Conservation (phyloP, 2,329 filamentous ascomycete genomes). For the Camptophora hylomeconis region DNA sequence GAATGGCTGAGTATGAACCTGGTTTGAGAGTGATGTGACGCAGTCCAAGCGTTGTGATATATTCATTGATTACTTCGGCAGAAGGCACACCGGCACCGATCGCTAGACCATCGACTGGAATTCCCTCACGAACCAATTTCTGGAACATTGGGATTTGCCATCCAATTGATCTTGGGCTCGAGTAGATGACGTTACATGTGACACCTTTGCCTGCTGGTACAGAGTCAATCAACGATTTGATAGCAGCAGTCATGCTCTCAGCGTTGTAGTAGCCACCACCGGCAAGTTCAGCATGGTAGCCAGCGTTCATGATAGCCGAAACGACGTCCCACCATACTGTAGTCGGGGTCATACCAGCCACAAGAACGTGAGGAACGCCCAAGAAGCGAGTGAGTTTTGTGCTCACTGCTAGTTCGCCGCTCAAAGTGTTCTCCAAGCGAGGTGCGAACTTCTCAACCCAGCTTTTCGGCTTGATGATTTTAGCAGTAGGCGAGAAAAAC, state of each 20-base stretch:
- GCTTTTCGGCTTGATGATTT: constrained; percentile 1
- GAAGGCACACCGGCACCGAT: constrained; percentile 37
- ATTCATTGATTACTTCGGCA: constrained; percentile 34
- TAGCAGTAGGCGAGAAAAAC: constrained; percentile 2
- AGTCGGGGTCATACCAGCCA: constrained; percentile 37
- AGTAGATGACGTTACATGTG: constrained; percentile 41
- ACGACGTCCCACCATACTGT: constrained; percentile 39
- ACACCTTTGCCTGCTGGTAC: constrained; percentile 38
- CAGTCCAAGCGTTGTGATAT: constrained; percentile 33
- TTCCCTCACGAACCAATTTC: constrained; percentile 32
- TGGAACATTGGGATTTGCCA: constrained; percentile 41
- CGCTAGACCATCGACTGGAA: constrained; percentile 35
- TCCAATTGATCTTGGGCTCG: constrained; percentile 37
- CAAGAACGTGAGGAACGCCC: constrained; percentile 34
- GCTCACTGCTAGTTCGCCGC: constrained; percentile 13
- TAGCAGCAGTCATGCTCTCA: constrained; percentile 31
- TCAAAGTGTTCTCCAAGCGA: constrained; percentile 11
- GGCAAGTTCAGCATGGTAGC: constrained; percentile 34
- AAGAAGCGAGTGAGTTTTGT: constrained; percentile 31
- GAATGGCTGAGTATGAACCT: constrained; percentile 32
- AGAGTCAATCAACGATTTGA: constrained; percentile 30
- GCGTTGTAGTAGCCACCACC: constrained; percentile 39
- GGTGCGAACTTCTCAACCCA: constrained; percentile 16
- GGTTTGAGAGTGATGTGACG: constrained; percentile 38
- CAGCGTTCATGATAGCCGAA: constrained; percentile 39